These are phyloP conservation scores for Aethionema arabicum DNA, from an alignment of 345 rosid genomes.

Conservation along the genomic window DNA sequence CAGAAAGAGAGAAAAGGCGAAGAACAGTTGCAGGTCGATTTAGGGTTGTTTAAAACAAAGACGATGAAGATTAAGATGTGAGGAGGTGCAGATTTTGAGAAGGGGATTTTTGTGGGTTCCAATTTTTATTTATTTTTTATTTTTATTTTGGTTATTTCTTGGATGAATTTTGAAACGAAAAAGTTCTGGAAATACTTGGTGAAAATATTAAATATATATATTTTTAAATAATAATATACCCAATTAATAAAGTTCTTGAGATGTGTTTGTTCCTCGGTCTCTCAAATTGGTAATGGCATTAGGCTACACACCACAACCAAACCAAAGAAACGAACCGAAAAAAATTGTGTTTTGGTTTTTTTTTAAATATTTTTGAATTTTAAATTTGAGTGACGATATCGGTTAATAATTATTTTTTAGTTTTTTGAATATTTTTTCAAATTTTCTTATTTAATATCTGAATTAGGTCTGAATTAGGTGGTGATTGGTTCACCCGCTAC, in stretches of 20 bases:
- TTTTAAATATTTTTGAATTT: too few species aligned
- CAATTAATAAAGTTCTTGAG: slow-evolving; percentile 1
- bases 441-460: too few species aligned
- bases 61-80: slow-evolving; percentile 30
- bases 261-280: neutral
- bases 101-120: neutral
- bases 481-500: too few species aligned
- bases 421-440: too few species aligned
- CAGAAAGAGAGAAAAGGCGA: slow-evolving; percentile 3
- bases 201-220: slow-evolving; percentile 22
- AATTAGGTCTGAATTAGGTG: too few species aligned
- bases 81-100: slow-evolving; percentile 37
- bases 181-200: slow-evolving; percentile 31
- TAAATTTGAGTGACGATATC: too few species aligned
- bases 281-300: too few species aligned
- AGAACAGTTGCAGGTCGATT: slow-evolving; percentile 15
- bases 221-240: neutral
- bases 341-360: too few species aligned
- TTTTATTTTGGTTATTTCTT: neutral
- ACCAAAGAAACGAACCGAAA: too few species aligned
- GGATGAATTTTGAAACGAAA: slow-evolving; percentile 28
- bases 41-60: slow-evolving; percentile 28
- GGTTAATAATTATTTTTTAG: too few species aligned
- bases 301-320: too few species aligned
- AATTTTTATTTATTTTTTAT: neutral